Conservation (phyloP, 2,329 filamentous ascomycete genomes). For the Arthrobotrys iridis region DNA sequence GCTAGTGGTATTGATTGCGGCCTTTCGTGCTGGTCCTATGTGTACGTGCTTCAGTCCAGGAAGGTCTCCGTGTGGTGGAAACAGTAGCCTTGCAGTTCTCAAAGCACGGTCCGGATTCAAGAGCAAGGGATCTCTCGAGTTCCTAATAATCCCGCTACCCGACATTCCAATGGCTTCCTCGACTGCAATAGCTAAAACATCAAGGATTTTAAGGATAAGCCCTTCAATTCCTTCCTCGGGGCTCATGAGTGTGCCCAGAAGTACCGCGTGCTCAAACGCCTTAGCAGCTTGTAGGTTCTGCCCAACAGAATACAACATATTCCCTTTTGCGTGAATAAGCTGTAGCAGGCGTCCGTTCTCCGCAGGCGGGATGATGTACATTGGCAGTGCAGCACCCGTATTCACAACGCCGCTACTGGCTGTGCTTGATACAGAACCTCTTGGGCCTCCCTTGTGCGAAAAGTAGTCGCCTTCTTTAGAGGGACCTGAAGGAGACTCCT, state of each 20-base stretch:
- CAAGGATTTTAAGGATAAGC: constrained; percentile 80
- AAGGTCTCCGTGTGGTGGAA: constrained; percentile 77
- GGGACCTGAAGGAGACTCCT: constrained; percentile 15
- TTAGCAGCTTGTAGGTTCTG: constrained; percentile 81
- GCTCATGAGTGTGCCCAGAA: constrained; percentile 79
- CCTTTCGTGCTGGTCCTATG: constrained; percentile 76
- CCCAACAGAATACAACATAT: constrained; percentile 91
- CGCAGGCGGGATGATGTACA: constrained; percentile 79
- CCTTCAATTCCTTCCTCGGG: constrained; percentile 76
- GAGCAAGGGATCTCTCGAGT: constrained; percentile 73
- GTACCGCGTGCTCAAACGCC: constrained; percentile 92
- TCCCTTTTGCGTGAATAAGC: constrained; percentile 97
- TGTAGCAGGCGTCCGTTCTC: constrained; percentile 94
- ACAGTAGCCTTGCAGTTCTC: constrained; percentile 83
- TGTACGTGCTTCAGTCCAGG: constrained; percentile 80
- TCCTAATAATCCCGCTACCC: constrained; percentile 58
- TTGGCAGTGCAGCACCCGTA: constrained; percentile 33
- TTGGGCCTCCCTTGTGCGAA: constrained; percentile 2
- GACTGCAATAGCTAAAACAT: constrained; percentile 70
- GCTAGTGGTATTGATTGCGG: constrained; percentile 90
- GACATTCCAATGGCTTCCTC: constrained; percentile 60
- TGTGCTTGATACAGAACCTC: constrained; percentile 23
- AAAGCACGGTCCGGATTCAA: constrained; percentile 85
- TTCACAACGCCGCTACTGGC: constrained; percentile 22
- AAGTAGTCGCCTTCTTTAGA: constrained; percentile 40